These are phyloP conservation scores for Cymbopogon flexuosus DNA, from an alignment of 202 grass and related monocot species.

Conservation along the genomic window DNA sequence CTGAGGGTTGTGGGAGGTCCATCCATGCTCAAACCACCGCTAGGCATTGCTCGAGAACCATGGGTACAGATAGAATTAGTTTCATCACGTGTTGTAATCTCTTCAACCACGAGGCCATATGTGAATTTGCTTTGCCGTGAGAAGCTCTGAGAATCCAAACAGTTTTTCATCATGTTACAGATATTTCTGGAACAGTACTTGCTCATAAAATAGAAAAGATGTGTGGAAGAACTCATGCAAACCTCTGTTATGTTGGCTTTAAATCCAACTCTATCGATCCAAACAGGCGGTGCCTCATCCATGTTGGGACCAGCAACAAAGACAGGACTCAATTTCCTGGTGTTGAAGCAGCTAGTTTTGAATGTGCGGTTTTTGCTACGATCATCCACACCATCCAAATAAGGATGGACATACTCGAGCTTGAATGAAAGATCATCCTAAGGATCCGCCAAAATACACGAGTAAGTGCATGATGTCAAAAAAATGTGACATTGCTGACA, in stretches of 20 bases:
- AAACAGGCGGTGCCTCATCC: conserved; percentile 90
- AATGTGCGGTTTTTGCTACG: conserved; percentile 83
- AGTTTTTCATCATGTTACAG: conserved; percentile 28
- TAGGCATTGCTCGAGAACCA: conserved; percentile 72
- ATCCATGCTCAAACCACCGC: conserved; percentile 79
- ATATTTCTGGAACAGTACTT: conserved; percentile 11
- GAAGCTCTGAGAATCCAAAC: conserved; percentile 58
- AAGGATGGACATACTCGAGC: conserved; percentile 88
- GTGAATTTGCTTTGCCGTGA: conserved; percentile 95
- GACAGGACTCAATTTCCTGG: conserved; percentile 85
- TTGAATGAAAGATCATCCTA: conserved; percentile 98
- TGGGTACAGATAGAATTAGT: conserved; percentile 86
- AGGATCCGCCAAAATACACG: background rate
- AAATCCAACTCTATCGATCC: conserved; percentile 86
- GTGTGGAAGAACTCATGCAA: background rate
- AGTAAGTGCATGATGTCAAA: conserved; percentile 4
- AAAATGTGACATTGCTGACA: background rate
- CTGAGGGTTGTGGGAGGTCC: conserved; percentile 91
- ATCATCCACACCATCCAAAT: conserved; percentile 80
- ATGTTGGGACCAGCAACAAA: conserved; percentile 82
- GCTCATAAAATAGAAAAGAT: background rate
- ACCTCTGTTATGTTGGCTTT: conserved; percentile 99
- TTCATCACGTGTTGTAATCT: conserved; percentile 92
- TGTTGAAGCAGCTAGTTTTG: conserved; percentile 91
- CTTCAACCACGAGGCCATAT: conserved; percentile 89